These are phyloP conservation scores for Boletus insuetus DNA, from an alignment of 768 basidiomycete genomes.

Conservation along the genomic window DNA sequence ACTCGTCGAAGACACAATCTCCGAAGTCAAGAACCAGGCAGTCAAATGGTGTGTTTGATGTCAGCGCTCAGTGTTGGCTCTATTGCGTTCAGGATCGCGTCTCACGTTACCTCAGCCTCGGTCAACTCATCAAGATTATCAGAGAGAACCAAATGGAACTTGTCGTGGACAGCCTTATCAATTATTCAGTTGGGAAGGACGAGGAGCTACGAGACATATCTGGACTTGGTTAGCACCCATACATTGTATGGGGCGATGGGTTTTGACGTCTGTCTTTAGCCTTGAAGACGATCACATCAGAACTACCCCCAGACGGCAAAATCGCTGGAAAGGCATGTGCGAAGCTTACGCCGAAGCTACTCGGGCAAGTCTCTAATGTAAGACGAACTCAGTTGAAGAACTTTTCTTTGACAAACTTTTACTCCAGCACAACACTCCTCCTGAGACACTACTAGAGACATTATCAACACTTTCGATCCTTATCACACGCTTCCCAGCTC, in stretches of 20 bases:
- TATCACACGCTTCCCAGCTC: conserved; percentile 76
- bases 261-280: conserved; percentile 44
- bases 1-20: conserved; percentile 91
- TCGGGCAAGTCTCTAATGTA: conserved; percentile 77
- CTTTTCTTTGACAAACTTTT: conserved; percentile 6
- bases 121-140: conserved; percentile 87
- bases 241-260: background rate
- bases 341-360: conserved; percentile 80
- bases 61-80: background rate
- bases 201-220: conserved; percentile 95
- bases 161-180: conserved; percentile 87
- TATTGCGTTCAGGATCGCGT: conserved; percentile 3
- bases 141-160: conserved; percentile 77
- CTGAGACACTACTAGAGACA: conserved; percentile 81
- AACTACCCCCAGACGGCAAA: conserved; percentile 79
- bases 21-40: conserved; percentile 97
- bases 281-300: conserved; percentile 91
- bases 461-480: conserved; percentile 85
- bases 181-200: conserved; percentile 80
- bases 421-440: conserved; percentile 59
- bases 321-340: conserved; percentile 77
- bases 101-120: conserved; percentile 55
- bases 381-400: conserved; percentile 11
- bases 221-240: conserved; percentile 61
- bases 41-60: conserved; percentile 76